A percentile compares a stretch with the other conserved stretches of the same genome.
These are phyloP conservation scores for Suillus variegatus DNA, from an alignment of 768 basidiomycete species.

Conservation along the genomic window DNA sequence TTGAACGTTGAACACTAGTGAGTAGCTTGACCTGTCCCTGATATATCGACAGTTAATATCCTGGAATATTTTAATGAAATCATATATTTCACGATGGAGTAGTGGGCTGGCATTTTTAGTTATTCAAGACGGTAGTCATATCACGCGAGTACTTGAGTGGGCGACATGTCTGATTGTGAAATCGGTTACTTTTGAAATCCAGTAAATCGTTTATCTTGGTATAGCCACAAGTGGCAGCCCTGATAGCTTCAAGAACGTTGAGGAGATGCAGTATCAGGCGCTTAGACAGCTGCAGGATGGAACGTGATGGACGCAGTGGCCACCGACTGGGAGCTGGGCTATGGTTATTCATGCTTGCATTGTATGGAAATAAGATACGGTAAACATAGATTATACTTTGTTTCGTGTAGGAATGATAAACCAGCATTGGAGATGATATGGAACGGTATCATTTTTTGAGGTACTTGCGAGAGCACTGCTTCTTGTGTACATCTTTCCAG, in stretches of 20 bases:
- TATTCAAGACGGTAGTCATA: too few species aligned
- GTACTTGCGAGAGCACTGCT: constrained; percentile 16
- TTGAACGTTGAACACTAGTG: too few species aligned
- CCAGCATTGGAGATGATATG: not conserved
- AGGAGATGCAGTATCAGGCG: too few species aligned
- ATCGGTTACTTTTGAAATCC: not conserved
- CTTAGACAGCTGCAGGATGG: too few species aligned
- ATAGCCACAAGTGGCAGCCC: too few species aligned
- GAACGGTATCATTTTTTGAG: constrained; percentile 5
- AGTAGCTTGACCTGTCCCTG: too few species aligned
- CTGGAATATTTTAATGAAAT: too few species aligned
- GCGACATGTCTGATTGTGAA: not conserved
- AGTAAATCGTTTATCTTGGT: not conserved
- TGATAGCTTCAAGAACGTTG: too few species aligned
- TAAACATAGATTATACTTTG: not conserved
- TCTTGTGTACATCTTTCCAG: constrained; percentile 25
- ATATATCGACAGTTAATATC: too few species aligned
- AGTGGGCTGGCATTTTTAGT: not conserved
- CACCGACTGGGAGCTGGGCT: not conserved
- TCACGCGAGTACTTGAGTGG: too few species aligned
- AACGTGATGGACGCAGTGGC: not conserved
- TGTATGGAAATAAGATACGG: not conserved
- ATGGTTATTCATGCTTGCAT: not conserved
- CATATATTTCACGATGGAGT: too few species aligned
- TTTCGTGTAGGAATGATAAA: not conserved